Conservation (phyloP, 1,284 basidiomycete genomes). For the Mycosarcoma maydis region DNA sequence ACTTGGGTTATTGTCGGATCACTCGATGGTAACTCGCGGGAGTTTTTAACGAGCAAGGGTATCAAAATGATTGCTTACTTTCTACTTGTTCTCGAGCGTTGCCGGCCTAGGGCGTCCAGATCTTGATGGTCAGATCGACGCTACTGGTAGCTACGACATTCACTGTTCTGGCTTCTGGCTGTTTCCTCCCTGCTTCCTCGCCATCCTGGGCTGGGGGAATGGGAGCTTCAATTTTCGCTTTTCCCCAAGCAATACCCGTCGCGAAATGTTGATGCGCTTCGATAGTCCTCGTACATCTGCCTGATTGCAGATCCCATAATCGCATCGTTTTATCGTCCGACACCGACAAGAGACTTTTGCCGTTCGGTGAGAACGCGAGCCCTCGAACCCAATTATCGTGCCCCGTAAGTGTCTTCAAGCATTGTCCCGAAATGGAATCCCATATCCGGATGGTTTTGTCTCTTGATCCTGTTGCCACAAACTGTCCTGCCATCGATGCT, state of each 20-base stretch:
- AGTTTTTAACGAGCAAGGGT: neutral
- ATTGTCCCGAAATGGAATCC: slow-evolving; percentile 79
- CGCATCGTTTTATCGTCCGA: slow-evolving; percentile 90
- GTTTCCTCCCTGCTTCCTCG: slow-evolving; percentile 16
- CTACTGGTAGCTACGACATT: slow-evolving; percentile 64
- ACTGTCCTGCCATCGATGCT: slow-evolving; percentile 70
- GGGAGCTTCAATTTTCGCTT: slow-evolving; percentile 49
- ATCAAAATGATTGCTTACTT: neutral
- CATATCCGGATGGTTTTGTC: slow-evolving; percentile 89
- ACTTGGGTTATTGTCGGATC: no score
- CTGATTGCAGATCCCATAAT: slow-evolving; percentile 84
- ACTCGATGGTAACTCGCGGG: no score
- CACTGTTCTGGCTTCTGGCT: slow-evolving; percentile 44
- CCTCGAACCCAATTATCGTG: slow-evolving; percentile 65
- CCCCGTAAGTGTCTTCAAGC: slow-evolving; percentile 72
- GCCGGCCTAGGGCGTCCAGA: slow-evolving; percentile 66
- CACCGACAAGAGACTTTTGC: slow-evolving; percentile 84
- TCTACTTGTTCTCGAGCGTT: no score
- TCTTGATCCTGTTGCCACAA: slow-evolving; percentile 81
- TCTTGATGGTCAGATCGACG: slow-evolving; percentile 57
- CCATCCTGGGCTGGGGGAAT: slow-evolving; percentile 46
- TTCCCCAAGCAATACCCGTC: slow-evolving; percentile 63
- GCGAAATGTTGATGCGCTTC: slow-evolving; percentile 89
- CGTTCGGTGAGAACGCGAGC: slow-evolving; percentile 67
- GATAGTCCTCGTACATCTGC: slow-evolving; percentile 81